Percentiles rank a stretch among this genome's conserved stretches.
Conservation (phyloP, 164 flowering plant genomes). For the Aristolochia fimbriata region DNA sequence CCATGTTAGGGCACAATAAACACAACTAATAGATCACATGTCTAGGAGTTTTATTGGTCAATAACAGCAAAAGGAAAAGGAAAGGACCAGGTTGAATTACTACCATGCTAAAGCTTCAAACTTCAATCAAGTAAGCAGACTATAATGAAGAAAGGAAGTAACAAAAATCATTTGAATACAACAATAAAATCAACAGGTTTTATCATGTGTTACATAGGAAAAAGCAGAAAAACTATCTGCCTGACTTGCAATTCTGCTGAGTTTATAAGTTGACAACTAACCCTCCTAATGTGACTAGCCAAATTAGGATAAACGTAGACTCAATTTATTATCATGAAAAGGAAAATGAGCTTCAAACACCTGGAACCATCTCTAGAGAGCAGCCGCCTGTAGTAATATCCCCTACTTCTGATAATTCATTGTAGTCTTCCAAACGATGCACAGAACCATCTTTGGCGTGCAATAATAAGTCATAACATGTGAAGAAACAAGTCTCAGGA, state of each 20-base stretch:
- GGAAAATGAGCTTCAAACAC: constrained; percentile 25
- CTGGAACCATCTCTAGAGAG: constrained; percentile 89
- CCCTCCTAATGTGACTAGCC: too few species aligned
- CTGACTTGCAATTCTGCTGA: too few species aligned
- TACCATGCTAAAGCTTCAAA: too few species aligned
- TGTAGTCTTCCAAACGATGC: constrained; percentile 82
- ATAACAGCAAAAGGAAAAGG: too few species aligned
- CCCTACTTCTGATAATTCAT: constrained; percentile 93
- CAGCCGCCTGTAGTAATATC: constrained; percentile 89
- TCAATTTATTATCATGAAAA: neutral
- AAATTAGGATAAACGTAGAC: too few species aligned
- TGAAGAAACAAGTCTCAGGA: constrained; percentile 84
- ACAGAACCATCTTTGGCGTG: constrained; percentile 75
- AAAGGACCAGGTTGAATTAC: too few species aligned
- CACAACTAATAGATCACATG: too few species aligned
- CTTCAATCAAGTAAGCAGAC: neutral
- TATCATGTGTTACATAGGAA: too few species aligned
- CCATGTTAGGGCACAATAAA: neutral
- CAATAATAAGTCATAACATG: constrained; percentile 85
- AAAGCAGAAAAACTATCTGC: too few species aligned
- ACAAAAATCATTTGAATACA: neutral
- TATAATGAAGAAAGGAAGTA: neutral
- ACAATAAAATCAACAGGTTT: too few species aligned
- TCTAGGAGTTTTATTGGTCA: too few species aligned
- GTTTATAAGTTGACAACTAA: too few species aligned